phyloP scores from a whole-genome alignment of 345 rosid genomes.

The Heritiera fomes region DNA sequence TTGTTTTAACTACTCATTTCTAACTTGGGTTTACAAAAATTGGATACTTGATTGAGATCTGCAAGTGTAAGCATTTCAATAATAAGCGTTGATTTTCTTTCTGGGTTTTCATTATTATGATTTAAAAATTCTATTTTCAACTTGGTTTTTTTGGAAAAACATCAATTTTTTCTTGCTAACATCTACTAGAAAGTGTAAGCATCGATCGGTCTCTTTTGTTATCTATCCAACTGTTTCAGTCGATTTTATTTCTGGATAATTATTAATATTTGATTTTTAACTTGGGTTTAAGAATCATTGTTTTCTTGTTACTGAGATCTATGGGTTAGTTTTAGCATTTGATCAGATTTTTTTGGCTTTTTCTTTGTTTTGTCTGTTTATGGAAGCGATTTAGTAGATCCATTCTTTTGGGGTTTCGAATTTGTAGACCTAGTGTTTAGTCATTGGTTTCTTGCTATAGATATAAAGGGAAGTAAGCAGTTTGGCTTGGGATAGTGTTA shows the following conservation, averaged over 20 bases:
- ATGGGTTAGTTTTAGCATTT: neutral
- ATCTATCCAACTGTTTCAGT: neutral
- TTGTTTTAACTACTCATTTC: too few relatives aligned
- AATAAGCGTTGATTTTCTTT: neutral
- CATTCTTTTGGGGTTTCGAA: neutral
- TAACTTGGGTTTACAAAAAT: neutral
- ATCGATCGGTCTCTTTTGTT: neutral
- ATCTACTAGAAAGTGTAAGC: neutral
- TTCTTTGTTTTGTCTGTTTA: constrained; percentile 1
- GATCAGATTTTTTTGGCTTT: neutral
- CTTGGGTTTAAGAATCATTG: neutral
- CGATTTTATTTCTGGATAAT: neutral
- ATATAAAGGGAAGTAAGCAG: neutral
- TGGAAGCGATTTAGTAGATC: constrained; percentile 4
- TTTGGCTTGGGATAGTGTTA: neutral
- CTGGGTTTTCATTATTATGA: neutral
- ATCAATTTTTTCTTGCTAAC: neutral
- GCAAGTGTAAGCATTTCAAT: constrained; percentile 13
- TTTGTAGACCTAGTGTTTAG: constrained; percentile 13
- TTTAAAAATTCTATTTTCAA: neutral
- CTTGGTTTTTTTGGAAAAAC: neutral
- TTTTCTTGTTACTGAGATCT: constrained; percentile 3
- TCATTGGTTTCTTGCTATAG: neutral
- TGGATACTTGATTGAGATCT: constrained; percentile 14
- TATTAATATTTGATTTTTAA: neutral